Evolutionary conservation across 1,139 yeast species (phyloP), one percentile per base, ranked within the genome.

Genomic region (Geotrichum klebahnii): DNA sequence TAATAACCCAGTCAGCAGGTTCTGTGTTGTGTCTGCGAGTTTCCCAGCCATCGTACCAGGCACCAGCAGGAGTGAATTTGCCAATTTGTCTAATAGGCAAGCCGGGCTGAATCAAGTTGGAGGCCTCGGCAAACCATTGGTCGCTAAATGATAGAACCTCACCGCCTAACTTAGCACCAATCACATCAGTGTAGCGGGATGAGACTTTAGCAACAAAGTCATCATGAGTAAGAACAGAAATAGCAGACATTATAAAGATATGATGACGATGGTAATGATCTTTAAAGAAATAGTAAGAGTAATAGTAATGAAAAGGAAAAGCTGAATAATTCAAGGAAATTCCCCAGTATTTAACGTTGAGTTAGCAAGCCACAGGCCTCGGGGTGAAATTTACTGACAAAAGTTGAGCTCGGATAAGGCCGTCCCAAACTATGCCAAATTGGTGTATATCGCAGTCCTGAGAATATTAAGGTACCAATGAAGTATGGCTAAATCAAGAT

Each of bases 1-100:
- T 71, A 36, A 86, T 73, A 26, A 85, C 96, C 85, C 90, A 89
- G 63, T 90, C 97, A 38, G 87, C 85, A 51, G 81, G 88, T 54
- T 75, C 84, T 1, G 79, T 70, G 67, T 90, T 90, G 73, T 90
- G 97, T 69, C 97, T 78, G 66, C 97, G 77, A 20, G 97, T 89
- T 68, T 90, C 97, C 97, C 97, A 90, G 14, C 97, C 97, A 61
- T 90, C 97, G 65, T 86, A 90, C 96, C 97, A 89, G 4, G 96
- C 96, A 49, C 97, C 97, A 3, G 90, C 79, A 57, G 79, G 84
- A 3, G 84, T 80, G 68, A 87, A 90, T 61, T 77, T 74, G 17
- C 89, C 82, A 20, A 86, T 84, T 62, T 87, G 95, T 62, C 94
- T 75, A 52, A 87, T 77, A 3, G 97, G 95, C 5, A 81, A 75